Conservation (phyloP, 257 asterid genomes). For the Lavandula angustifolia region DNA sequence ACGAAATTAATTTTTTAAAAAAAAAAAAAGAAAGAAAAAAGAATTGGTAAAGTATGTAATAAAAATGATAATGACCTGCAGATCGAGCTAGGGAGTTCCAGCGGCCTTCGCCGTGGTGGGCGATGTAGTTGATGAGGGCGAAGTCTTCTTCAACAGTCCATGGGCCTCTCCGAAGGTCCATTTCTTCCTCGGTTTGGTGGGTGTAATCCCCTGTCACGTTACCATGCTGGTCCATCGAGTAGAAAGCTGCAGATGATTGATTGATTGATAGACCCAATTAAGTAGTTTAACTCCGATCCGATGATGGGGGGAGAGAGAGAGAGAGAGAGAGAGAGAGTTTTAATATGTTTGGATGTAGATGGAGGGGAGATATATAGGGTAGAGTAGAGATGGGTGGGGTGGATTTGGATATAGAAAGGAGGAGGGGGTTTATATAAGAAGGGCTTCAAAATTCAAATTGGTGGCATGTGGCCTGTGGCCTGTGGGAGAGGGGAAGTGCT, state of each 20-base stretch:
- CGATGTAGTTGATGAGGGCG: conserved; percentile 69
- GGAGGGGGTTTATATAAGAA: conserved; percentile 48
- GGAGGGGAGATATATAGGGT: too few relatives aligned
- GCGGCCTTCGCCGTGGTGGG: conserved; percentile 89
- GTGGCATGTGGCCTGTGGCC: conserved; percentile 44
- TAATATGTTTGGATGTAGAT: too few relatives aligned
- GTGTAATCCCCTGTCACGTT: too few relatives aligned
- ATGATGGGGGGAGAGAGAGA: neutral
- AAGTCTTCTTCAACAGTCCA: conserved; percentile 89
- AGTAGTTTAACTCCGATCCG: too few relatives aligned
- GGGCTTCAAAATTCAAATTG: neutral
- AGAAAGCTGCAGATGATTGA: too few relatives aligned
- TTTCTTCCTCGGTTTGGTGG: conserved; percentile 26
- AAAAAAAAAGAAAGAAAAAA: too few relatives aligned
- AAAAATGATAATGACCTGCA: conserved; percentile 47
- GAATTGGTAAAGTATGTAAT: too few relatives aligned
- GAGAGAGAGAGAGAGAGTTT: neutral
- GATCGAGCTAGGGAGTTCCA: conserved; percentile 86
- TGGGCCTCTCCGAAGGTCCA: conserved; percentile 78
- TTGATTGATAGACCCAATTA: too few relatives aligned
- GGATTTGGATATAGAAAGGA: conserved; percentile 33
- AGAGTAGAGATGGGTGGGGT: neutral
- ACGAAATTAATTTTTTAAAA: too few relatives aligned
- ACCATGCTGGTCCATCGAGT: conserved; percentile 37
- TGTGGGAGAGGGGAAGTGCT: conserved; percentile 28